These are phyloP conservation scores for Cinchona pubescens DNA, from an alignment of 257 asterid genomes.

Conservation along the genomic window DNA sequence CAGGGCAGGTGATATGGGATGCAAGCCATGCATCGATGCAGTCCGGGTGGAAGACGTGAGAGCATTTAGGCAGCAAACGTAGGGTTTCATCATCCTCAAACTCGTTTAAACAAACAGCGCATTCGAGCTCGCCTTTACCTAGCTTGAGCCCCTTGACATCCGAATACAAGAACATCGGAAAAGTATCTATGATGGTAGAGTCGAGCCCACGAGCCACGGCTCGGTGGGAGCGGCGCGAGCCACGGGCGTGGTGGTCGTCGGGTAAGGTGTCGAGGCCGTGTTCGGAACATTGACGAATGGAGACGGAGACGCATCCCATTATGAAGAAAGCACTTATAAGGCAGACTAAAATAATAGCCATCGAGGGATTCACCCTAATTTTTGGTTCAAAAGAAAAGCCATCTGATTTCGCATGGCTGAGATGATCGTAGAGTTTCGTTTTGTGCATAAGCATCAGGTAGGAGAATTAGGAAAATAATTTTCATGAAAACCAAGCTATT, in stretches of 20 bases:
- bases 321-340: constrained; percentile 23
- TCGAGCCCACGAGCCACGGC: constrained; percentile 28
- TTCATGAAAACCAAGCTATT: background rate
- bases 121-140: constrained; percentile 30
- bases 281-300: constrained; percentile 27
- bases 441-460: background rate
- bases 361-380: constrained; percentile 18
- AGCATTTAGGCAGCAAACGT: constrained; percentile 37
- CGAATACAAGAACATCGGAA: constrained; percentile 33
- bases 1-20: constrained; percentile 53
- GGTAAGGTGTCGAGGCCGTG: background rate
- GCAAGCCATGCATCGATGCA: constrained; percentile 53
- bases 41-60: constrained; percentile 43
- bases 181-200: constrained; percentile 18
- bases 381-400: constrained; percentile 4
- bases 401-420: constrained; percentile 5
- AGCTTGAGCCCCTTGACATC: constrained; percentile 33
- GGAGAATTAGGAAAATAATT: background rate
- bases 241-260: background rate
- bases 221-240: background rate
- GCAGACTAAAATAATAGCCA: constrained; percentile 21
- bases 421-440: constrained; percentile 2
- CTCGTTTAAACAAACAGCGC: constrained; percentile 42
- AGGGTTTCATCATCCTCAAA: constrained; percentile 33
- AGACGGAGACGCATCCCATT: constrained; percentile 30